A percentile compares a stretch with the other conserved stretches of the same genome.
These are phyloP conservation scores for Carex scoparia DNA, from an alignment of 176 grass and related monocot species.

Conservation along the genomic window DNA sequence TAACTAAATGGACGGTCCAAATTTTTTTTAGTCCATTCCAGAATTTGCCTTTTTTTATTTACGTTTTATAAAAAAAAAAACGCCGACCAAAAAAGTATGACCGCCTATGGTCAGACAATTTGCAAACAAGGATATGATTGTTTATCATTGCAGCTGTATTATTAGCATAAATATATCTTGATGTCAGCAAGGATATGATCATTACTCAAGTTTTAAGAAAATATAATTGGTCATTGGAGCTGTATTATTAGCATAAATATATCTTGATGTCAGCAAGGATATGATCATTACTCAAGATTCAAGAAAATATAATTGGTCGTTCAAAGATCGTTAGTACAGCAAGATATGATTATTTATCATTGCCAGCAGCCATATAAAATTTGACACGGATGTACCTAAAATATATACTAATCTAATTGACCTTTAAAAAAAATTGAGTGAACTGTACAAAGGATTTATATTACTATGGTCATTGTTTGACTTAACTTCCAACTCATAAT, in stretches of 20 bases:
- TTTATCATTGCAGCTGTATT: slow-evolving; percentile 7
- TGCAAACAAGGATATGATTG: slow-evolving; percentile 11
- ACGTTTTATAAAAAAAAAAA: too few relatives aligned
- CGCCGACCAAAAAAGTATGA: neutral
- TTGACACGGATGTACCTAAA: neutral
- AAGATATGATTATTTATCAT: slow-evolving; percentile 1
- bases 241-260: neutral
- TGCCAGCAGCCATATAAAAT: neutral
- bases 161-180: neutral
- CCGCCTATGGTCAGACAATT: neutral
- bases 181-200: neutral
- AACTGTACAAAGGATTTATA: too few relatives aligned
- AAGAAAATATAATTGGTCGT: neutral
- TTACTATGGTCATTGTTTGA: too few relatives aligned
- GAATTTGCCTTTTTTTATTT: too few relatives aligned
- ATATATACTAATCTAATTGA: too few relatives aligned
- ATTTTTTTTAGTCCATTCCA: too few relatives aligned
- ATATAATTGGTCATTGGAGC: neutral
- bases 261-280: neutral
- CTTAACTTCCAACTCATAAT: too few relatives aligned
- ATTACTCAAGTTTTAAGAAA: neutral
- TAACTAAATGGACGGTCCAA: too few relatives aligned
- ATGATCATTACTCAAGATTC: neutral
- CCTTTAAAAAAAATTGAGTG: too few relatives aligned
- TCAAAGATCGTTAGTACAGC: neutral